Evolutionary conservation across 225 moss, liverwort and hornwort genomes (phyloP), one percentile per base, ranked within the genome.

Genomic region (Physcomitrium patens): DNA sequence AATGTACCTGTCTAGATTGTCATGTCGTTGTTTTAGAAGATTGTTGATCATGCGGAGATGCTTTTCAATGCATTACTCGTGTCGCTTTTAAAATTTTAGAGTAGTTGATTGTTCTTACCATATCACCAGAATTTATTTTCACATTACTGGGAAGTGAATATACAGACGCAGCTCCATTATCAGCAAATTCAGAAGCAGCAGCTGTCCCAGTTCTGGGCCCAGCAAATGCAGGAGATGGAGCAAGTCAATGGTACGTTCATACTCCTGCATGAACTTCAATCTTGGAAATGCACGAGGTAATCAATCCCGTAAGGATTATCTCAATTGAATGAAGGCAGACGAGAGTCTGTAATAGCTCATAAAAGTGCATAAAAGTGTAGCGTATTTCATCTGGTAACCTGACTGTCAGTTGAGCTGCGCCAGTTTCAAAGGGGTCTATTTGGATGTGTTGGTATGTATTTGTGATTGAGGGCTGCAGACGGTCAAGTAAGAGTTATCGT

Each of bases 111-210:
- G 66, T 67, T 18, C 42, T 63, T 43, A 31, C 16, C 12, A 8
- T 3, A 10, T 14, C 17, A 17, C 10, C 31, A 13, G 42, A 8
- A 1, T 16, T 43, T 58, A 16, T 57, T 23, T 22, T 19, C 27
- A 49, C 26, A 27, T 60, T 26, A 62, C 42, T 51, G 60, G 11
- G 22, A 49, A 52, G 26, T 57, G 67, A 58, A 60, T 59, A 67
- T 73, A 37, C 76, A 74, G 73, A 60, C 73, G 9, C 71, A 78
- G 51, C 63, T 72, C 44, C 78, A 78, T 31, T 78, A 78, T 43
- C 78, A 78, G 72, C 78, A 78, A 31, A 72, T 72, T 47, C 78
- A 78, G 45, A 78, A 78, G 41, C 72, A 78, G 51, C 78, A 78
- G 72, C 65, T 78, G 51, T 71, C 65, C 46, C 57, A 51, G 20